These are phyloP conservation scores for Cyclotella sp. DNA, from an alignment of 108 stramenopile genomes.

Conservation along the genomic window DNA sequence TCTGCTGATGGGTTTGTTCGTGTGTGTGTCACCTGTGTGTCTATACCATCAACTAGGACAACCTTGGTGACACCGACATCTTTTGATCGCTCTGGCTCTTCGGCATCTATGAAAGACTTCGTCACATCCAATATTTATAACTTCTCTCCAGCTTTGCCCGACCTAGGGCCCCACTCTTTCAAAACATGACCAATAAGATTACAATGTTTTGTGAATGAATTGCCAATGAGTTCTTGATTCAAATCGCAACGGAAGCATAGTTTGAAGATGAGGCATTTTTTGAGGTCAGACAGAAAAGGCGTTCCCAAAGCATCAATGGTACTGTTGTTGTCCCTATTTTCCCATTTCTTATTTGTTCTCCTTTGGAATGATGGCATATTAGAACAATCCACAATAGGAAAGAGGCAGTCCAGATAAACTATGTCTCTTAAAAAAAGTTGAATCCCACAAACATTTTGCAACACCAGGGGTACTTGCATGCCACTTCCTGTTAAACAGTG, in stretches of 20 bases:
- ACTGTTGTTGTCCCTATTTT: background rate
- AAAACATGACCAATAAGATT: conserved; percentile 17
- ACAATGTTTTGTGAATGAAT: background rate
- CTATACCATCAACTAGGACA: conserved; percentile 18
- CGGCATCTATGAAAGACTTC: background rate
- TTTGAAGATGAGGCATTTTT: conserved; percentile 15
- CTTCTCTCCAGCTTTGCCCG: conserved; percentile 14
- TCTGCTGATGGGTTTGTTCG: conserved; percentile 1
- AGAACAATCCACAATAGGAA: conserved; percentile 3
- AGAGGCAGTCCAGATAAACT: conserved; percentile 7
- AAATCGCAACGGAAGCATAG: background rate
- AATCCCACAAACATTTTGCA: conserved; percentile 15
- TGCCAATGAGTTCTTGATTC: conserved; percentile 1
- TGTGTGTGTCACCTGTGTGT: background rate
- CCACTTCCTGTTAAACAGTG: background rate
- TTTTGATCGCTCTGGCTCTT: conserved; percentile 12
- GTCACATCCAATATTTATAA: conserved; percentile 8
- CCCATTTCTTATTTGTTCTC: background rate
- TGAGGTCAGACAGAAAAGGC: background rate
- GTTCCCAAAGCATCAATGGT: background rate
- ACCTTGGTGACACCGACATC: background rate
- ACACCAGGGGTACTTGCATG: background rate
- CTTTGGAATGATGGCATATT: background rate
- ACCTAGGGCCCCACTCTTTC: conserved; percentile 25
- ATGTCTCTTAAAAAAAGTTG: background rate